Evolutionary conservation across 2,329 filamentous ascomycete genomes (phyloP), one percentile per base, ranked within the genome.

Genomic region (Monosporascus sp.): DNA sequence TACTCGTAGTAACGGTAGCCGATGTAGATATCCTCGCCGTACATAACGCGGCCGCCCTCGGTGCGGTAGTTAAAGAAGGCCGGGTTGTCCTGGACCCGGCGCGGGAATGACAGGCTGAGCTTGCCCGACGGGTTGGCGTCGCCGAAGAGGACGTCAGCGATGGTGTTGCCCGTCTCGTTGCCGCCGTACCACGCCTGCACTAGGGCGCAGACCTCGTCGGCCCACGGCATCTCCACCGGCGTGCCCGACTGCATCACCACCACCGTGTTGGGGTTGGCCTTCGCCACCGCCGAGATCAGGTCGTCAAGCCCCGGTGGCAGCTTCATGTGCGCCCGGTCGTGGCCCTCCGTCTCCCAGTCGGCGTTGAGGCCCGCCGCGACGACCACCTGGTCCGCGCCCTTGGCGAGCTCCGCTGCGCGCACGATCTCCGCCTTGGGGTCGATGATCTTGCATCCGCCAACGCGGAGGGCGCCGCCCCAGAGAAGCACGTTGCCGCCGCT

Each of bases 101-200:
- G 76, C 1, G 90, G 89, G 72, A 92, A 92, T 2, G 79, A 87
- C 22, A 91, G 75, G 0, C 88, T 86, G 1, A 92, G 76, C 67
- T 91, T 91, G 15, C 84, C 89, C 45, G 82, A 86, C 0, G 89
- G 89, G 65, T 88, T 91, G 47, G 82, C 79, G 56, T 86, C 80
- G 48, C 88, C 89, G 58, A 89, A 88, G 18, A 93, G 75, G 1
- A 93, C 78, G 59, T 93, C 89, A 0, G 87, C 88, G 56, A 95
- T 86, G 11, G 85, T 86, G 64, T 92, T 90, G 6, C 89, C 90
- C 5, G 86, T 87, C 72, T 94, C 89, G 63, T 94, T 90, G n/a
- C 90, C 89, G 55, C 89, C 88, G 63, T 91, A 94, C 88, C 89
- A 94, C 7, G 88, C 88, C 63, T 93, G 87, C 1, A 91, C 65